phyloP scores from a whole-genome alignment of 2,329 filamentous ascomycete species.

The Boeremia lycopersici region DNA sequence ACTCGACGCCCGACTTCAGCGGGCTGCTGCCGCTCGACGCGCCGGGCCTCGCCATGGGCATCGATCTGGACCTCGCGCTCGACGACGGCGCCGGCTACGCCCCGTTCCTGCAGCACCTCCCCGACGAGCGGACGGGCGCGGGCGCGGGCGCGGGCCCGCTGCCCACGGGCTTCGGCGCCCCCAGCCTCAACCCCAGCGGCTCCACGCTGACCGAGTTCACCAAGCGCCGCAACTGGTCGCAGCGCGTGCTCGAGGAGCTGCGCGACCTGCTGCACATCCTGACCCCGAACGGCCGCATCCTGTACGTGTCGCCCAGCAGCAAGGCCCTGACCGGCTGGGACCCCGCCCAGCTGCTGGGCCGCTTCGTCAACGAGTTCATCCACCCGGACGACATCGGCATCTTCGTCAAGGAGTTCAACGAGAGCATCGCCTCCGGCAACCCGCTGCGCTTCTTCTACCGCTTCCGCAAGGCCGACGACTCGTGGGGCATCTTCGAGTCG shows the following conservation, averaged over 20 bases:
- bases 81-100: slow-evolving; percentile 22
- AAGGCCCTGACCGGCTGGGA: slow-evolving; percentile 77
- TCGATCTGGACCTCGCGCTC: slow-evolving; percentile 47
- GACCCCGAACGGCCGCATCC: slow-evolving; percentile 80
- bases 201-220: slow-evolving; percentile 70
- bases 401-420: slow-evolving; percentile 86
- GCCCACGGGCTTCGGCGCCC: slow-evolving; percentile 59
- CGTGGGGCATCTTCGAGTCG: slow-evolving; percentile 84
- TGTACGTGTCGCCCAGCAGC: slow-evolving; percentile 84
- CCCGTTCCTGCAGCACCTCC: slow-evolving; percentile 1
- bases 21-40: slow-evolving; percentile 34
- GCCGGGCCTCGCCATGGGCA: slow-evolving; percentile 51
- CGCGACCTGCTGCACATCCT: slow-evolving; percentile 88
- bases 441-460: slow-evolving; percentile 85
- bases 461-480: slow-evolving; percentile 74
- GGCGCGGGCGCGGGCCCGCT: slow-evolving; percentile 62
- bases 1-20: slow-evolving; percentile 21
- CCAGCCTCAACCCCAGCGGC: slow-evolving; percentile 50
- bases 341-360: slow-evolving; percentile 71
- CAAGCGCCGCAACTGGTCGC: slow-evolving; percentile 78
- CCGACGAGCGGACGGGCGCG: slow-evolving; percentile 42
- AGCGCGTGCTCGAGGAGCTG: slow-evolving; percentile 86
- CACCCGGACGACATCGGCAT: slow-evolving; percentile 84
- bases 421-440: slow-evolving; percentile 82
- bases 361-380: slow-evolving; percentile 79